Evolutionary conservation across 2,329 filamentous ascomycete species (phyloP).

Genomic region (Hortaea werneckii): DNA sequence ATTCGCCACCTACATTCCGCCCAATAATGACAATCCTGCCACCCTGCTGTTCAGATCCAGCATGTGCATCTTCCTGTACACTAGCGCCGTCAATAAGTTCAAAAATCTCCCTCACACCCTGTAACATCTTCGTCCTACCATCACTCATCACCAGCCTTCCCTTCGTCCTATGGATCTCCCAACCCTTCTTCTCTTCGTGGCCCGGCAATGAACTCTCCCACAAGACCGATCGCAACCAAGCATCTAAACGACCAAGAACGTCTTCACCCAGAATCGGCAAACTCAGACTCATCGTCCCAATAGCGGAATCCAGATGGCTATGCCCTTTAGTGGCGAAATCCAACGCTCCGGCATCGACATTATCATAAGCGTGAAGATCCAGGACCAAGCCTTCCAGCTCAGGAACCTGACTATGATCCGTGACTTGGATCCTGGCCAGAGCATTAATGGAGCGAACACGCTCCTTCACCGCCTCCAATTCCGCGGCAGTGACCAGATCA

Average conservation of each 20-base stretch:
- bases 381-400: conserved; percentile 76
- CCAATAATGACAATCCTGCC: conserved; percentile 28
- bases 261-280: conserved; percentile 49
- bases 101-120: conserved; percentile 88
- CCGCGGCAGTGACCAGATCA: conserved; percentile 63
- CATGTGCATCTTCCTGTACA: background rate
- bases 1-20: conserved; percentile 16
- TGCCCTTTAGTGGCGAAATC: conserved; percentile 69
- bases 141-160: conserved; percentile 59
- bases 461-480: conserved; percentile 58
- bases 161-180: conserved; percentile 84
- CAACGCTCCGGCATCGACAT: conserved; percentile 54
- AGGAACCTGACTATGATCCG: conserved; percentile 68
- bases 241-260: conserved; percentile 58
- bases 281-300: conserved; percentile 68
- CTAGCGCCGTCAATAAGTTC: conserved; percentile 60
- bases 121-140: conserved; percentile 64
- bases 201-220: conserved; percentile 52
- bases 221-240: conserved; percentile 71
- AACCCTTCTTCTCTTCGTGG: conserved; percentile 25
- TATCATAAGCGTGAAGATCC: conserved; percentile 87
- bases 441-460: conserved; percentile 81
- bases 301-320: conserved; percentile 82
- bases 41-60: background rate
- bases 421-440: conserved; percentile 73